phyloP scores from a whole-genome alignment of 768 basidiomycete genomes.

The Leccinellum albellum region DNA sequence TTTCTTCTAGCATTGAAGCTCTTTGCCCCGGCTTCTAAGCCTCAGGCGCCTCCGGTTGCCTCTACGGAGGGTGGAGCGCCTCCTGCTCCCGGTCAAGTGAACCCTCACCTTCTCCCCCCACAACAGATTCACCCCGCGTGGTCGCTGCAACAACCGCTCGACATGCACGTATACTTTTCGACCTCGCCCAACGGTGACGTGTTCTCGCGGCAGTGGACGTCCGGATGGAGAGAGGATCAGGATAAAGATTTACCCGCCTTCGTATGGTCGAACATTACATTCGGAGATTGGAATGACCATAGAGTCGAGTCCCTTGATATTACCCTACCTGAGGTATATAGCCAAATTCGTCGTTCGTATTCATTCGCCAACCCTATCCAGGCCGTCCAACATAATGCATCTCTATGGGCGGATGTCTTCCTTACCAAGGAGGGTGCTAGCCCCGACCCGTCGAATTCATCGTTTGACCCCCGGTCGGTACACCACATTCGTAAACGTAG shows the following conservation, averaged over 20 bases:
- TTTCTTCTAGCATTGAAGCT: slow-evolving; percentile 42
- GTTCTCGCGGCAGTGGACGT: slow-evolving; percentile 53
- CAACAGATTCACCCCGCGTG: slow-evolving; percentile 53
- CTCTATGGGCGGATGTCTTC: slow-evolving; percentile 82
- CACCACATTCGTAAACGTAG: slow-evolving; percentile 74
- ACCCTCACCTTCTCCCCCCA: slow-evolving; percentile 54
- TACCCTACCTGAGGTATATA: slow-evolving; percentile 61
- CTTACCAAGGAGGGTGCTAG: slow-evolving; percentile 61
- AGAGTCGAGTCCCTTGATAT: slow-evolving; percentile 55
- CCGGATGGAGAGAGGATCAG: slow-evolving; percentile 43
- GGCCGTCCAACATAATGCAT: slow-evolving; percentile 75
- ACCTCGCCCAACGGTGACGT: slow-evolving; percentile 60
- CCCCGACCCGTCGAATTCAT: slow-evolving; percentile 56
- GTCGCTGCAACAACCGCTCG: slow-evolving; percentile 54
- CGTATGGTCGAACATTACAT: slow-evolving; percentile 74
- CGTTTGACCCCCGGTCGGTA: slow-evolving; percentile 53
- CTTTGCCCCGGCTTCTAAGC: slow-evolving; percentile 34
- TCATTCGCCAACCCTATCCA: slow-evolving; percentile 27
- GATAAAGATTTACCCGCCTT: slow-evolving; percentile 60
- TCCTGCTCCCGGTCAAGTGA: slow-evolving; percentile 27
- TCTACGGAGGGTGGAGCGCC: slow-evolving; percentile 21
- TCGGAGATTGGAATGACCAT: slow-evolving; percentile 70
- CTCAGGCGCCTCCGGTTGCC: slow-evolving; percentile 28
- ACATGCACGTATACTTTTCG: slow-evolving; percentile 73
- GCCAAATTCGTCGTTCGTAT: background rate